phyloP scores from a whole-genome alignment of 495 filamentous ascomycete genomes.

The Aspergillus ostianus region DNA sequence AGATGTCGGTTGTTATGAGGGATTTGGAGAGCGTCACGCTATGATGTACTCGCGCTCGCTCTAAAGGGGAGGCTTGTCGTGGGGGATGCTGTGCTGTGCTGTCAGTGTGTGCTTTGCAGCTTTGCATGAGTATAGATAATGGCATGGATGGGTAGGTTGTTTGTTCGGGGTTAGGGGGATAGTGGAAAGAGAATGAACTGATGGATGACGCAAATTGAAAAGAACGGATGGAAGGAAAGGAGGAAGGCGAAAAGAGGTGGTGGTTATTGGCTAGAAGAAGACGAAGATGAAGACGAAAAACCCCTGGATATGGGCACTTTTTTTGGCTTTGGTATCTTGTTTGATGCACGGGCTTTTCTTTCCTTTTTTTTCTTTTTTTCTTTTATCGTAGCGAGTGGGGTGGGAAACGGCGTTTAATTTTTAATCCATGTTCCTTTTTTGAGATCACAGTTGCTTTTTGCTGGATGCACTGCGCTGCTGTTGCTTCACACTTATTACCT shows the following conservation, averaged over 20 bases:
- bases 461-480: neutral
- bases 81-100: too few species aligned
- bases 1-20: slow-evolving; percentile 81
- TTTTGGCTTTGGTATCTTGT: slow-evolving; percentile 1
- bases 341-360: slow-evolving; percentile 1
- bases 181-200: neutral
- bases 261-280: neutral
- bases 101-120: too few species aligned
- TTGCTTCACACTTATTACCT: too few species aligned
- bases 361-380: slow-evolving; percentile 3
- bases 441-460: neutral
- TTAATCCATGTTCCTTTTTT: neutral
- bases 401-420: neutral
- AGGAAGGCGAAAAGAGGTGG: too few species aligned
- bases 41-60: slow-evolving; percentile 18
- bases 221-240: too few species aligned
- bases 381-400: neutral
- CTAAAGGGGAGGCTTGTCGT: too few species aligned
- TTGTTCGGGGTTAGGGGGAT: neutral
- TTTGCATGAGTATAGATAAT: too few species aligned
- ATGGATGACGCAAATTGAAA: too few species aligned
- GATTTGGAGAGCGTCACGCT: slow-evolving; percentile 63
- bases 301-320: neutral
- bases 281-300: neutral
- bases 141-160: too few species aligned